Percentiles rank a stretch among this genome's conserved stretches.
Evolutionary conservation across 306 rosid species (phyloP).

Genomic region (Lablab purpureus): DNA sequence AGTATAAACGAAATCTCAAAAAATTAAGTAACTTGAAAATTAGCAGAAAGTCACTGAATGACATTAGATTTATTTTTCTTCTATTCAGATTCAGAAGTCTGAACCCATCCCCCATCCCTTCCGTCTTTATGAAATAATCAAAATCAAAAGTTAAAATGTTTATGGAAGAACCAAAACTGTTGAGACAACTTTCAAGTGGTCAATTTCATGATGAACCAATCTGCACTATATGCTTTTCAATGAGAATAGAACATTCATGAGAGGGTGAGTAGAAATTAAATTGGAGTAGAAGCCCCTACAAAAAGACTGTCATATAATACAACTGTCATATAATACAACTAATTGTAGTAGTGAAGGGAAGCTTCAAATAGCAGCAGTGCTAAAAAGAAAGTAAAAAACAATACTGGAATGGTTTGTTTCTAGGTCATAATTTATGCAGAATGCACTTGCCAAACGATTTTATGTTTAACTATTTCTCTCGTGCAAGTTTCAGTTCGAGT

Average conservation of each 20-base stretch:
- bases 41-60: slow-evolving; percentile 12
- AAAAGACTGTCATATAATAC: too few relatives aligned
- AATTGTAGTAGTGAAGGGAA: too few relatives aligned
- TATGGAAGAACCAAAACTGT: neutral
- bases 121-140: neutral
- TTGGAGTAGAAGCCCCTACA: too few relatives aligned
- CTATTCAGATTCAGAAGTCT: neutral
- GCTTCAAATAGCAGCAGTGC: too few relatives aligned
- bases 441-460: too few relatives aligned
- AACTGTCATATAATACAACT: too few relatives aligned
- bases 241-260: neutral
- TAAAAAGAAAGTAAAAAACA: too few relatives aligned
- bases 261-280: neutral
- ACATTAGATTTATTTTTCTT: slow-evolving; percentile 1
- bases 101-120: neutral
- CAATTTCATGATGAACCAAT: neutral
- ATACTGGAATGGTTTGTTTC: too few relatives aligned
- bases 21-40: neutral
- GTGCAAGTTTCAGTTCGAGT: too few relatives aligned
- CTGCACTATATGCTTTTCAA: neutral
- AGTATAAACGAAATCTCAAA: neutral
- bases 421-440: too few relatives aligned
- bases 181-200: neutral
- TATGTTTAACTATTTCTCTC: too few relatives aligned
- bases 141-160: neutral